Percentiles rank a stretch among this genome's conserved stretches.
phyloP scores from a whole-genome alignment of 805 yeast species.

The Candida boidinii region DNA sequence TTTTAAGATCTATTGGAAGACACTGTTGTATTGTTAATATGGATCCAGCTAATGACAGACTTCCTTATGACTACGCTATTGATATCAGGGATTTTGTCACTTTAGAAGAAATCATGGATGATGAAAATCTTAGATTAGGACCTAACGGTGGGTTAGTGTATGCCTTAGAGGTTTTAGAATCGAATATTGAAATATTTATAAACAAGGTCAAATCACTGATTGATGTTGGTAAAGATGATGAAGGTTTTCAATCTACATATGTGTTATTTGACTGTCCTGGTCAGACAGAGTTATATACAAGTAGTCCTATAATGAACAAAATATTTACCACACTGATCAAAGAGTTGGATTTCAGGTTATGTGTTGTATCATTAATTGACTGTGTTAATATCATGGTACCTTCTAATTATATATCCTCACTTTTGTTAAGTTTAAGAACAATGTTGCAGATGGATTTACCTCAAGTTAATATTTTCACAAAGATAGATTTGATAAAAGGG shows the following conservation, averaged over 20 bases:
- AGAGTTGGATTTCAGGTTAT: constrained; percentile 58
- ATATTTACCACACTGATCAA: constrained; percentile 62
- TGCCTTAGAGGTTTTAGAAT: constrained; percentile 66
- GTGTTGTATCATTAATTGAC: constrained; percentile 84
- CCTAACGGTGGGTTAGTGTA: constrained; percentile 85
- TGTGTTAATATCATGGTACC: constrained; percentile 77
- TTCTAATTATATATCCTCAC: constrained; percentile 76
- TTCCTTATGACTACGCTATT: constrained; percentile 45
- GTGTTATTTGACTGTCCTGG: constrained; percentile 90
- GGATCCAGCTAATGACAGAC: constrained; percentile 69
- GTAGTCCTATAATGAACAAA: constrained; percentile 62
- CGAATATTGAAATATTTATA: constrained; percentile 49
- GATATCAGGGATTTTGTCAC: constrained; percentile 52
- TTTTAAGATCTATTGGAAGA: constrained; percentile 89
- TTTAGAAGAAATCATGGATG: constrained; percentile 52
- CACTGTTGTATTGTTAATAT: constrained; percentile 76
- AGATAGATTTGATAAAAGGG: constrained; percentile 70
- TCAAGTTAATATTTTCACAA: constrained; percentile 85
- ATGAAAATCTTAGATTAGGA: constrained; percentile 37
- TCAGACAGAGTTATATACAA: constrained; percentile 91
- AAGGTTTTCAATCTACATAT: constrained; percentile 45
- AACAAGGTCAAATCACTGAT: constrained; percentile 49
- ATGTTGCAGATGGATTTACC: constrained; percentile 93
- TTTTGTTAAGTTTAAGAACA: constrained; percentile 74
- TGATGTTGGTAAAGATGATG: constrained; percentile 31